Base-by-base conservation (phyloP, 192 early-diverging fungal species). In the Podila clonocystis region DNA sequence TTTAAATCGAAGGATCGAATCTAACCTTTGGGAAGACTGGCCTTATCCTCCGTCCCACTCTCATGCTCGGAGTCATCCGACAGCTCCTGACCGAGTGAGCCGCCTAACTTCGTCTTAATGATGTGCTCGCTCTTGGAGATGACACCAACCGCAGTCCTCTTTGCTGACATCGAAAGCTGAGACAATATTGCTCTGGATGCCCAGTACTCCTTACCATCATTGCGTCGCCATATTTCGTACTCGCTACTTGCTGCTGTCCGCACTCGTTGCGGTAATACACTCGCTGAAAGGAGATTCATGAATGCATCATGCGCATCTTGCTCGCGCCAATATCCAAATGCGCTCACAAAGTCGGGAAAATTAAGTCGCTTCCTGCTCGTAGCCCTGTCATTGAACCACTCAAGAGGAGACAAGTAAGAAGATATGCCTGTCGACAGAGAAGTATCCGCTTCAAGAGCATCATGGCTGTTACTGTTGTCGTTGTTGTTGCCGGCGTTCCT, bases 191-290 rank as follows among this genome's bases (percentile, higher is more conserved):
- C 67, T 61, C 58, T 59, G 55, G 67, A 61, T 49, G 67, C 67
- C 67, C 67, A 69, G 45, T 59, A 69, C 38, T 69, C 67, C 50
- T 58, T 69, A 58, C 67, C 67, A 69, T 69, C 58, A 38, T 69
- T 69, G 24, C 57, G 67, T 69, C 41, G 67, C 67, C 67, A 69
- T 49, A 48, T 61, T 48, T 69, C 68, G 30, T 70, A 70, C 59
- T 70, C 68, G 31, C 15, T 55, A 9, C 48, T 70, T 63, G 67
- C 67, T 29, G 41, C 41, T 31, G 6, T 52, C 60, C 61, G 30
- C 28, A 70, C 45, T 36, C 49, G 38, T 50, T 52, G 60, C 12
- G 68, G 61, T 28, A 70, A 31, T 70, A 12, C 58, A n/a, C 48
- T 52, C 15, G 17, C 13, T 7, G 68, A 70, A 52, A 70, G 68